Percentiles rank a stretch among this genome's conserved stretches.
Evolutionary conservation across 2,329 filamentous ascomycete species (phyloP).

Genomic region (Venturia carpophila): DNA sequence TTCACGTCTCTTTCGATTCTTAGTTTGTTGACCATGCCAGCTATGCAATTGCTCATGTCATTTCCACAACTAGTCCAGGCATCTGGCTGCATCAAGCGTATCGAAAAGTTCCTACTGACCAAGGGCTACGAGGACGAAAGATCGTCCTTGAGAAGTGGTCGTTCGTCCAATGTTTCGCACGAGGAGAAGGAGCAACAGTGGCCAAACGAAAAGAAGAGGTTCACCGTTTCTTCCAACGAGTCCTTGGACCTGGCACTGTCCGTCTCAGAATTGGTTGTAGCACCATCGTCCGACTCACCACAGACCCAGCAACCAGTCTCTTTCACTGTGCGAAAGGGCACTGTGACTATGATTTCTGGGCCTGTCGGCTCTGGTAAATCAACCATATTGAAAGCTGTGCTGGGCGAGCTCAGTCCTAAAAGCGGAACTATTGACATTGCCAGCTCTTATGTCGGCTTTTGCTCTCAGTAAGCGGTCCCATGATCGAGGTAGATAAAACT

Average conservation of each 20-base stretch:
- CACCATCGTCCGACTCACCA: not conserved
- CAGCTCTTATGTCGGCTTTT: conserved; percentile 14
- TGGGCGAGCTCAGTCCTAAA: conserved; percentile 20
- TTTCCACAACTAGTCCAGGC: conserved; percentile 7
- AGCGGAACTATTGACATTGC: conserved; percentile 15
- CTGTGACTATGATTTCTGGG: conserved; percentile 23
- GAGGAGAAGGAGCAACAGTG: not conserved
- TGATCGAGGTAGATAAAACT: not conserved
- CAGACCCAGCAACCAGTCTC: conserved; percentile 7
- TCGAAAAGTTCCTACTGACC: conserved; percentile 13
- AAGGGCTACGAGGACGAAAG: conserved; percentile 11
- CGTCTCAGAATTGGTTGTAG: conserved; percentile 9
- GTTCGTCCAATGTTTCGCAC: not conserved
- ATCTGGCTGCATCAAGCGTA: conserved; percentile 3
- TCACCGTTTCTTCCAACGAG: not conserved
- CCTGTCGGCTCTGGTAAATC: conserved; percentile 23
- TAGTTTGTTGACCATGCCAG: conserved; percentile 4
- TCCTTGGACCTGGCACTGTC: not conserved
- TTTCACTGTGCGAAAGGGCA: conserved; percentile 14
- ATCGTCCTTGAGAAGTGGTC: not conserved
- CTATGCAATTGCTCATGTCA: not conserved
- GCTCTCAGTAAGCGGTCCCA: conserved; percentile 6
- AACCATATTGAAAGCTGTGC: conserved; percentile 20
- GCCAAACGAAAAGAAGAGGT: not conserved
- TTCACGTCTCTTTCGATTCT: conserved; percentile 12